phyloP scores from a whole-genome alignment of 441 rosid genomes.

The Metrosideros polymorpha region DNA sequence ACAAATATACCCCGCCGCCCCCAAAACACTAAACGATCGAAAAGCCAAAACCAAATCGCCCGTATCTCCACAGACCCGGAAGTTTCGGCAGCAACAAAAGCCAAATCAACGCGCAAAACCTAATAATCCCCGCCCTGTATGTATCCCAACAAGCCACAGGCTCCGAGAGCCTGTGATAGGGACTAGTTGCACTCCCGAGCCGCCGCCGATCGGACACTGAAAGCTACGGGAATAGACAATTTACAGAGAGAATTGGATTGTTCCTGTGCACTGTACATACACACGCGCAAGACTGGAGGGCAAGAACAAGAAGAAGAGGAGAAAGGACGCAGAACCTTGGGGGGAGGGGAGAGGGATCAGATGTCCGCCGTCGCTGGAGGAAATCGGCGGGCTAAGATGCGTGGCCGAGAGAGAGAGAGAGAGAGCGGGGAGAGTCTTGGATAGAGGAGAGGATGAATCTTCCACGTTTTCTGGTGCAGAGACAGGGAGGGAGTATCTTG shows the following conservation, averaged over 20 bases:
- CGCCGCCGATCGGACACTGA: not conserved
- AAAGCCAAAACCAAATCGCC: not conserved
- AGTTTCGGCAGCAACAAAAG: not conserved
- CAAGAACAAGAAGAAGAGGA: not conserved
- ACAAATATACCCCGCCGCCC: slow-evolving; percentile 1
- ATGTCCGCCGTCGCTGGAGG: not conserved
- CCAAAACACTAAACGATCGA: not conserved
- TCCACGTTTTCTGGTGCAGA: not conserved
- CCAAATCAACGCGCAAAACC: not conserved
- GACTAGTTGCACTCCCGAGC: not conserved
- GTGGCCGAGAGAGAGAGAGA: not conserved
- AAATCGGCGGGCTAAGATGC: not conserved
- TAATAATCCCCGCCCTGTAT: not conserved
- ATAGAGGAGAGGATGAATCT: not conserved
- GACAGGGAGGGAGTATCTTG: not conserved
- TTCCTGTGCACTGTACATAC: not conserved
- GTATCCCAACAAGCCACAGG: not conserved
- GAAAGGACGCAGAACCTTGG: not conserved
- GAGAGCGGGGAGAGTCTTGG: not conserved
- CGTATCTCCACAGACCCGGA: not conserved
- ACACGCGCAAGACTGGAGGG: not conserved
- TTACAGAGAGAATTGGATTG: not conserved
- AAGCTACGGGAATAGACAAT: not conserved
- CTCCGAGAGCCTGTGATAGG: not conserved
- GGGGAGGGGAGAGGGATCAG: not conserved